Percentiles rank a stretch among this genome's conserved stretches.
phyloP scores from a whole-genome alignment of 2,329 filamentous ascomycete genomes.

The Colletotrichum ledebouriae region DNA sequence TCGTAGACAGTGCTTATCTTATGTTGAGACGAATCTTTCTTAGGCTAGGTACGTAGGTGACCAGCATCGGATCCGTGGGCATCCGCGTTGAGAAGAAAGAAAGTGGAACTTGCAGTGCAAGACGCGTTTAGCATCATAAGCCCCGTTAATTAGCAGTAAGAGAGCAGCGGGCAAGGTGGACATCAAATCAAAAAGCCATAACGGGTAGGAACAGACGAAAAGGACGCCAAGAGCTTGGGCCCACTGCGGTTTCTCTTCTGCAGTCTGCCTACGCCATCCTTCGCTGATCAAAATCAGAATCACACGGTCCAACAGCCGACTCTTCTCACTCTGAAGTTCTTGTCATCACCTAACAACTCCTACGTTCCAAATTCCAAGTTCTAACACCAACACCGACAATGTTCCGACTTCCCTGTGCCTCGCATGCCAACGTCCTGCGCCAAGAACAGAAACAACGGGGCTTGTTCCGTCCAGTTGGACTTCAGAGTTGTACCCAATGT shows the following conservation, averaged over 20 bases:
- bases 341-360: neutral
- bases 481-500: conserved; percentile 31
- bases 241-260: neutral
- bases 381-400: conserved; percentile 15
- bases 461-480: conserved; percentile 31
- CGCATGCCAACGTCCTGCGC: conserved; percentile 4
- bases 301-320: neutral
- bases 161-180: too few species aligned
- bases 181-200: neutral
- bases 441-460: conserved; percentile 20
- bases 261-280: neutral
- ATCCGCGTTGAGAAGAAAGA: conserved; percentile 9
- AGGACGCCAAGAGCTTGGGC: conserved; percentile 23
- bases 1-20: neutral
- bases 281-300: neutral
- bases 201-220: conserved; percentile 20
- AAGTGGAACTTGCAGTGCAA: neutral
- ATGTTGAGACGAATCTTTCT: conserved; percentile 12
- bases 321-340: neutral
- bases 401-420: conserved; percentile 21
- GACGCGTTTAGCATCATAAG: neutral
- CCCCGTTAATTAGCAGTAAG: too few species aligned
- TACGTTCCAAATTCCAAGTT: neutral
- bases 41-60: neutral
- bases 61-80: conserved; percentile 28